Conservation (phyloP, 495 filamentous ascomycete genomes). For the Penicillium crystallinum region DNA sequence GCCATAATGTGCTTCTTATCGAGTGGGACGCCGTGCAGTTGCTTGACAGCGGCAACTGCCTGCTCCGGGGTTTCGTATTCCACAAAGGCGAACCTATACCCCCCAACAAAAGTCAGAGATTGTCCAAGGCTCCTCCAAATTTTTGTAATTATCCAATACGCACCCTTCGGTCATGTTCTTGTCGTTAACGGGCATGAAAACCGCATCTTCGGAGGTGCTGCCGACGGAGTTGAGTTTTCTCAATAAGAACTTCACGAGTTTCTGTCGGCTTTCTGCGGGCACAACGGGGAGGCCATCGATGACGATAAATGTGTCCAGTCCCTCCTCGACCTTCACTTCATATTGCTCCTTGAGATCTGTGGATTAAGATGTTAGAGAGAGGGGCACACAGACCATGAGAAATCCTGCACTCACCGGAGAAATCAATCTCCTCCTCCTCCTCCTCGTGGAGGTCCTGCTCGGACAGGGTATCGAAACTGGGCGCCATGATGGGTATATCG, state of each 20-base stretch:
- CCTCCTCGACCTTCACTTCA: constrained; percentile 92
- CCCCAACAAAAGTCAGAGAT: constrained; percentile 1
- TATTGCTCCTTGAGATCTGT: constrained; percentile 84
- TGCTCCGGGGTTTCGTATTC: constrained; percentile 93
- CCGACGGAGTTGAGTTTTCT: constrained; percentile 84
- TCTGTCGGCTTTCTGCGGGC: constrained; percentile 72
- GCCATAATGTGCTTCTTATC: constrained; percentile 93
- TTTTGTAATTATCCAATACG: constrained; percentile 22
- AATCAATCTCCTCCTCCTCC: constrained; percentile 87
- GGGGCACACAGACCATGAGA: constrained; percentile 22
- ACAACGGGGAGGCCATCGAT: constrained; percentile 90
- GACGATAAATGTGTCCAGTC: constrained; percentile 91
- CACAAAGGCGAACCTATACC: constrained; percentile 78
- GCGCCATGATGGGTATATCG: constrained; percentile 53
- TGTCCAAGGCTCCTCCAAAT: constrained; percentile 8
- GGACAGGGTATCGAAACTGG: constrained; percentile 65
- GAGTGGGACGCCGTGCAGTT: constrained; percentile 74
- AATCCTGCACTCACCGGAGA: constrained; percentile 55
- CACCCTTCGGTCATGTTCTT: constrained; percentile 80
- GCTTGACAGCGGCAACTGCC: constrained; percentile 79
- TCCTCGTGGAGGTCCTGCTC: constrained; percentile 83
- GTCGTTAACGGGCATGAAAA: constrained; percentile 89
- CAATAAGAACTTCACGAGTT: constrained; percentile 89
- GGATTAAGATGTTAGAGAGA: constrained; percentile 25
- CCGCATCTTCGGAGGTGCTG: constrained; percentile 74